Conservation (phyloP, 2,329 filamentous ascomycete genomes). For the Trichothecium roseum region DNA sequence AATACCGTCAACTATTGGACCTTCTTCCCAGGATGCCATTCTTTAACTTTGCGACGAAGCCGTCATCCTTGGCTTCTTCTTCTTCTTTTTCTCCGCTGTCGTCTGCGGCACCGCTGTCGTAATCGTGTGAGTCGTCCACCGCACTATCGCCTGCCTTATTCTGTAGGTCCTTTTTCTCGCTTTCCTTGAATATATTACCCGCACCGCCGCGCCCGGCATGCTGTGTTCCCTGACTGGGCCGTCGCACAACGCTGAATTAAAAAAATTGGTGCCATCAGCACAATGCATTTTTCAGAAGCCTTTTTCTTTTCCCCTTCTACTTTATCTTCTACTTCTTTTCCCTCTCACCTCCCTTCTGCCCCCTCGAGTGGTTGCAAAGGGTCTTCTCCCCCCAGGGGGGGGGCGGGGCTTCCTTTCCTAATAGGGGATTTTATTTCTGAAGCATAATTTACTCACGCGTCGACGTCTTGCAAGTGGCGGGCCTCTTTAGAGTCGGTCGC, state of each 20-base stretch:
- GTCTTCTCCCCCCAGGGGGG: background rate
- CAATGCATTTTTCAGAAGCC: too few relatives aligned
- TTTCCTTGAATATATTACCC: constrained; percentile 54
- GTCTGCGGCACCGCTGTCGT: constrained; percentile 5
- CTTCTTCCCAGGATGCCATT: constrained; percentile 40
- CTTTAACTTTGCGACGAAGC: constrained; percentile 30
- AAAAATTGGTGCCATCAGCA: constrained; percentile 5
- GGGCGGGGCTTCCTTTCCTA: constrained; percentile 9
- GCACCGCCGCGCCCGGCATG: constrained; percentile 68
- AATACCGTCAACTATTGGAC: constrained; percentile 8
- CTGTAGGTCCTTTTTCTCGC: constrained; percentile 25
- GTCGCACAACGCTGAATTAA: constrained; percentile 44
- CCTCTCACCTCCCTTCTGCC: too few relatives aligned
- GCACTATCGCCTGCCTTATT: constrained; percentile 19
- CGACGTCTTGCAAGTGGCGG: constrained; percentile 74
- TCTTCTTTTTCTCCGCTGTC: constrained; percentile 11
- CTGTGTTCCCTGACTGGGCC: constrained; percentile 45
- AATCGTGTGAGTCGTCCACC: constrained; percentile 16
- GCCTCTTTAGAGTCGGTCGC: constrained; percentile 64
- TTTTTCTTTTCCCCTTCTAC: too few relatives aligned
- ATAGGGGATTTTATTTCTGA: too few relatives aligned
- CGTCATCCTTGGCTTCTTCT: constrained; percentile 4
- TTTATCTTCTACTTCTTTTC: too few relatives aligned
- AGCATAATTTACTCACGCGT: constrained; percentile 56
- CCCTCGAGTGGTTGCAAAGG: too few relatives aligned